Base-by-base conservation (phyloP, 257 asterid species). In the Rehmannia glutinosa region DNA sequence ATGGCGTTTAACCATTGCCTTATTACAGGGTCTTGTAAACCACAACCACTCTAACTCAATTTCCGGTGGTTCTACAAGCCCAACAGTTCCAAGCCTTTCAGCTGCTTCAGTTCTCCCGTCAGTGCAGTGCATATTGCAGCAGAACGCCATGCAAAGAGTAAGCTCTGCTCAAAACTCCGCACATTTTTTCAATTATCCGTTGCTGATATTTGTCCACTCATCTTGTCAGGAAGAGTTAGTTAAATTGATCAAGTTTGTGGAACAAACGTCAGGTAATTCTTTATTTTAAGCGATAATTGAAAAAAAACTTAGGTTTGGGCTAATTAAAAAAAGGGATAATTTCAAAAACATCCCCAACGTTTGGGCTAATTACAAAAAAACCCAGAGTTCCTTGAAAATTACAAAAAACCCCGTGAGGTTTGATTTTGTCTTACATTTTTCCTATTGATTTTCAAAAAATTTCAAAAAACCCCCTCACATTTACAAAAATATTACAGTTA, bases 121-220 rank as follows among this genome's bases (percentile, higher is more conserved):
- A 35, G 72, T 94, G 80, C 97, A 91, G 36, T 76, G 64, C 77
- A 74, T 91, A 65, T 75, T 87, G 75, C 99, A 89, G 70, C 98
- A 88, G 76, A 91, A 87, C 75, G 66, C 75, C 36, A 69, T 86
- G 81, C 97, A 91, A 76, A 78, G 98, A 77, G 99, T 94, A 84
- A 76, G 78, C 23, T 41, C 47, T 39, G 35, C 76, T 65, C 59
- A 65, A n/a, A n/a, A 32, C 74, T 77, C 2, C 12, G 28, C 36
- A 6, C 53, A 51, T 62, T 54, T 38, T 56, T 69, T 15, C 51
- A 43, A 2, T 70, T 67, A 42, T 39, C 64, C 62, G 68, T 57
- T 75, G 65, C 81, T 87, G 53, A 87, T 51, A 36, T 72, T 4
- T 42, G 51, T 71, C 62, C 45, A 35, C 62, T 47, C 55, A 23